Percentiles rank a stretch among this genome's conserved stretches.
These are phyloP conservation scores for Fragaria nilgerrensis DNA, from an alignment of 306 rosid species.

Conservation along the genomic window DNA sequence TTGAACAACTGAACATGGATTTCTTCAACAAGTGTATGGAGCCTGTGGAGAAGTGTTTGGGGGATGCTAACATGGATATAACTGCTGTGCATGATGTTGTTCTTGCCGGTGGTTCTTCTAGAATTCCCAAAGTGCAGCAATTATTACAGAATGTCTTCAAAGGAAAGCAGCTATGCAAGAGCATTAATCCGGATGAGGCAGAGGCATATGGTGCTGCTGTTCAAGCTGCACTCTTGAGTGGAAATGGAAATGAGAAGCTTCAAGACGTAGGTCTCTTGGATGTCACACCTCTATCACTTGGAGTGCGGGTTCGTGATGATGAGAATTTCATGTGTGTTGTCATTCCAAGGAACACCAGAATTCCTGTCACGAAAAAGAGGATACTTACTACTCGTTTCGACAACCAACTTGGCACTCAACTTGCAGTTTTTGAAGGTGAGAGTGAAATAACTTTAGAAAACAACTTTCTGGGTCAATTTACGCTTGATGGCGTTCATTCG, in stretches of 20 bases:
- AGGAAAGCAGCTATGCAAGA: neutral
- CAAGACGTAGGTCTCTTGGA: neutral
- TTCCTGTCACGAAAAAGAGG: neutral
- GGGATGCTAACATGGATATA: neutral
- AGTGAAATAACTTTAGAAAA: neutral
- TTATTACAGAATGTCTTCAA: neutral
- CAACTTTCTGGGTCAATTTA: neutral
- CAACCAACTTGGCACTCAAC: neutral
- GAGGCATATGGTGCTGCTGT: neutral
- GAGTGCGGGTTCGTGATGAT: neutral
- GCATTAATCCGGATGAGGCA: neutral
- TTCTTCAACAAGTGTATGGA: neutral
- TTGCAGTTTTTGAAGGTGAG: neutral
- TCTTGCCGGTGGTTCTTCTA: neutral
- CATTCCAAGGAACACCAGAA: neutral
- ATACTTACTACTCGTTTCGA: neutral
- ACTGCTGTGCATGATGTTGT: neutral
- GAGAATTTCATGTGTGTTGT: neutral
- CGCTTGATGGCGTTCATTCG: neutral
- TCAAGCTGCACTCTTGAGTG: slow-evolving; percentile 2
- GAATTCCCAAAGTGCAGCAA: neutral
- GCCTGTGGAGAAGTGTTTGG: neutral
- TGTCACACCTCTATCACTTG: neutral
- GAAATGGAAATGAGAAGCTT: too few species aligned
- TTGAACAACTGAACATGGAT: neutral